Base-by-base conservation (phyloP, 2,329 filamentous ascomycete genomes). In the Arthroderma sp. region DNA sequence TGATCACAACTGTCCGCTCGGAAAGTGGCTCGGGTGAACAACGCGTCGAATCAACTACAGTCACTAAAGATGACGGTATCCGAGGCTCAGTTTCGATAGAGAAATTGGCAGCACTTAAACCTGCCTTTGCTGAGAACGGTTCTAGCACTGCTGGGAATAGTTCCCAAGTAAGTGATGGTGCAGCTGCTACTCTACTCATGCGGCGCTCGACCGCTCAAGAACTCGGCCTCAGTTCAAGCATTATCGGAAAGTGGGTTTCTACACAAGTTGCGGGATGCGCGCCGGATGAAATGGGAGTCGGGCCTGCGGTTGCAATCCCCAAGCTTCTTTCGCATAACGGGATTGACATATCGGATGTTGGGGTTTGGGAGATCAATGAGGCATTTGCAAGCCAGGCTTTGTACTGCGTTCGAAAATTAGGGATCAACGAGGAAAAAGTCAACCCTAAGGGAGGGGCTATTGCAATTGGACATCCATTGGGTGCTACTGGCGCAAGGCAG, bases 361-460 rank as follows among this genome's bases (percentile, higher is more conserved):
- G 81, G 32, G 70, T 91, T 6, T 95, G 87, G 87, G 88, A 95
- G 70, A 83, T 95, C 64, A 95, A 95, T 63, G 88, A 95, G 74
- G 77, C 77, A 9, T 81, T 81, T 59, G 77, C 76, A 4, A 74
- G 69, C 40, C 77, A 80, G 57, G 74, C 76, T 34, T 57, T 81
- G 43, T 75, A 94, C 66, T 88, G 82, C 55, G 66, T 89, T 38
- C 69, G 86, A 48, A 74, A 78, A 56, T 52, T 70, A 22, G 56
- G 76, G 57, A 53, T 78, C 67, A 73, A 80, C 54, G 66, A 75
- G 45, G 77, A 76, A 5, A 81, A 75, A 65, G 83, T 95, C 11
- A 96, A 96, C 66, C 86, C 86, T 0, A 87, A 93, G 56, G 89
- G 89, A 49, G 88, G 89, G 30, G 89, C 88, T 2, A 94, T 95